Evolutionary conservation across 1,284 basidiomycete genomes (phyloP), one percentile per base, ranked within the genome.

Genomic region (Cutaneotrichosporon curvatum): DNA sequence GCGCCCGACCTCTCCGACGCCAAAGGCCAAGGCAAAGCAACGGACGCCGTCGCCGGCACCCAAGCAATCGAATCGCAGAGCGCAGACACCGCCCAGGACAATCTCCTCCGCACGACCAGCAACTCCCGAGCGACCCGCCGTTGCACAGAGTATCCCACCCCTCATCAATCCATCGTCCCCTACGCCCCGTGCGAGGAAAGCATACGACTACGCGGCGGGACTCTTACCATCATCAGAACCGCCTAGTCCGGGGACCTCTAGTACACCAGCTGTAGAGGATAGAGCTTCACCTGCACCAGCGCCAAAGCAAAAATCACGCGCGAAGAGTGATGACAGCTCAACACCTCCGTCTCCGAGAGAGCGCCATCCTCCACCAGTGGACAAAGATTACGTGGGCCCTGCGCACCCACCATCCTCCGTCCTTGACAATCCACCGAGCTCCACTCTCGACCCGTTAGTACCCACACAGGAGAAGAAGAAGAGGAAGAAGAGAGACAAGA

Each of bases 401-500:
- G 32, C 33, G 15, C 19, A 34, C 15, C 14, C 40, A 23, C 31
- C 45, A 2, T 43, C 42, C 12, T 37, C 42, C 3, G 21, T 42
- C 1, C 18, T 34, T 5, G 28, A 28, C 15, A 33, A 36, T n/a
- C 14, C 37, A 11, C 53, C 53, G 3, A 40, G 22, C 9, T 46
- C 43, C 6, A 51, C 48, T 8, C 42, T 39, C 10, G 53, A 54
- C 30, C 53, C 53, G 18, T 43, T 54, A 23, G 25, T 54, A 22
- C 45, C 45, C 12, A 43, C 53, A 10, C 48, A 37, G 38, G 32
- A 37, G 46, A 53, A 46, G 49, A 41, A 37, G 48, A 51, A 46
- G 42, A 48, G 46, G 51, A 47, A 42, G 21, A 59, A 62, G 46
- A 56, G 52, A 46, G 54, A 47, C 16, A 58, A 62, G 50, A 51